Conservation (phyloP, 305 asterid genomes). For the Striga hermonthica region DNA sequence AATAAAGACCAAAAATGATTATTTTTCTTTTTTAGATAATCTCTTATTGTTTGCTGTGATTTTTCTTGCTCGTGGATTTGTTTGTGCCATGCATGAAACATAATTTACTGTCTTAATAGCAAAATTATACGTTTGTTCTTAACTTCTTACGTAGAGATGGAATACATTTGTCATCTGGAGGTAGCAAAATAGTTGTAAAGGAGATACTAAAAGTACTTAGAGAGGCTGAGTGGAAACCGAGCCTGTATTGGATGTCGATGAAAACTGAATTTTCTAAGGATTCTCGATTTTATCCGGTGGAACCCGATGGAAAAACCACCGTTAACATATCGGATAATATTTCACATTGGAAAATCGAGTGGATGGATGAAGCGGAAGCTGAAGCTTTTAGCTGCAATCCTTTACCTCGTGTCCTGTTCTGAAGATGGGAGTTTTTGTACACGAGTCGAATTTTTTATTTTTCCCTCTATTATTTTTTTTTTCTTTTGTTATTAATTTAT, state of each 20-base stretch:
- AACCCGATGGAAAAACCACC: conserved; percentile 39
- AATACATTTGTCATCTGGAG: conserved; percentile 61
- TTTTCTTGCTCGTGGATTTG: neutral
- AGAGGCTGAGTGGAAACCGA: conserved; percentile 80
- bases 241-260: conserved; percentile 64
- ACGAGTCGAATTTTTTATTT: too few species aligned
- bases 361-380: conserved; percentile 32
- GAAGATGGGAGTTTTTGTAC: too few species aligned
- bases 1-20: too few species aligned
- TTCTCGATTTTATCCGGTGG: conserved; percentile 50
- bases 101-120: neutral
- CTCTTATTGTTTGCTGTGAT: too few species aligned
- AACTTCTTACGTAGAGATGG: too few species aligned
- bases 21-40: too few species aligned
- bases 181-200: conserved; percentile 60
- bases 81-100: neutral
- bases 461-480: too few species aligned
- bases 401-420: conserved; percentile 14
- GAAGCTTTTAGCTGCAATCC: conserved; percentile 28
- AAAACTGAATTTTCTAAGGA: conserved; percentile 52
- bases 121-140: too few species aligned
- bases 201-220: conserved; percentile 66
- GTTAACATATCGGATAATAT: conserved; percentile 29
- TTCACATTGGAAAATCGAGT: conserved; percentile 38
- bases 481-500: too few species aligned